phyloP scores from a whole-genome alignment of 768 basidiomycete genomes.

The Collybiopsis confluens region DNA sequence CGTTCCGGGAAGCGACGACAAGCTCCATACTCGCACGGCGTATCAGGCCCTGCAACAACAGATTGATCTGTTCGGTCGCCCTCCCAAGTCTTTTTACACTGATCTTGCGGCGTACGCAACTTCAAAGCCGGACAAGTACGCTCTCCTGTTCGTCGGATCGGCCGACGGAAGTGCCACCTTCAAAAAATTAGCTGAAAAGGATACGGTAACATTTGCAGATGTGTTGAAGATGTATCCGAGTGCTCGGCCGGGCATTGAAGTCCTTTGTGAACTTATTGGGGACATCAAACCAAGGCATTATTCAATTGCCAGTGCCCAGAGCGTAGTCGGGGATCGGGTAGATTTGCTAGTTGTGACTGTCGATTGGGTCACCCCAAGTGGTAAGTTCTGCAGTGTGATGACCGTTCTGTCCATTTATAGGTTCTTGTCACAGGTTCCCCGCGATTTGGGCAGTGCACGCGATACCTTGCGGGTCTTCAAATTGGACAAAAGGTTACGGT shows the following conservation, averaged over 20 bases:
- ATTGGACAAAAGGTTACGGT: slow-evolving; percentile 93
- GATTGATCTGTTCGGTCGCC: slow-evolving; percentile 92
- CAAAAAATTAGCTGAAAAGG: slow-evolving; percentile 94
- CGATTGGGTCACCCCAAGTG: slow-evolving; percentile 84
- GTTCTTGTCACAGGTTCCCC: slow-evolving; percentile 46
- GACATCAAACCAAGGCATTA: slow-evolving; percentile 98
- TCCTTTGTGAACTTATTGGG: slow-evolving; percentile 82
- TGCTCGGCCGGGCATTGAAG: slow-evolving; percentile 80
- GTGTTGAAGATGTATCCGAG: slow-evolving; percentile 71
- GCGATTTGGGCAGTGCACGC: slow-evolving; percentile 92
- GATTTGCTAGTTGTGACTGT: slow-evolving; percentile 96
- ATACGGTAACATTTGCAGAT: slow-evolving; percentile 92
- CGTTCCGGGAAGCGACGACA: slow-evolving; percentile 55
- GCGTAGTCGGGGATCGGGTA: slow-evolving; percentile 90
- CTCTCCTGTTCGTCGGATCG: slow-evolving; percentile 88
- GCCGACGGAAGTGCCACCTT: slow-evolving; percentile 89
- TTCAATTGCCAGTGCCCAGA: slow-evolving; percentile 94
- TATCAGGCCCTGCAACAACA: slow-evolving; percentile 96
- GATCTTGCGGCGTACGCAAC: slow-evolving; percentile 78
- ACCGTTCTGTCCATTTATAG: neutral
- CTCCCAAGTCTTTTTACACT: slow-evolving; percentile 93
- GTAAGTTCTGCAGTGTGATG: slow-evolving; percentile 39
- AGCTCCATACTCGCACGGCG: slow-evolving; percentile 88
- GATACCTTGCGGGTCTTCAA: slow-evolving; percentile 82
- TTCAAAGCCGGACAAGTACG: slow-evolving; percentile 62